Evolutionary conservation across 306 rosid genomes (phyloP).

Genomic region (Benincasa hispida): DNA sequence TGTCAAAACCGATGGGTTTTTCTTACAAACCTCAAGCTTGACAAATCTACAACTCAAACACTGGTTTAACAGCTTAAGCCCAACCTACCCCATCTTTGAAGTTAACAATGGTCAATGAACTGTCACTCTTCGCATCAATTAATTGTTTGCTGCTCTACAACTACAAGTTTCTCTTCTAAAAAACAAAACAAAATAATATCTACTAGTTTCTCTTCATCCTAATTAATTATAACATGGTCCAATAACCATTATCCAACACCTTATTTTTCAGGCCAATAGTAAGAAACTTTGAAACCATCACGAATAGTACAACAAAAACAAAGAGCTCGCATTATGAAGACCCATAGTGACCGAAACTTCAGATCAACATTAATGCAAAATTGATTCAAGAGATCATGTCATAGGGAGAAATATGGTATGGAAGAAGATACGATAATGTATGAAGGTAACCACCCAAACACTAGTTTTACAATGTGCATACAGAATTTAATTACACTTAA

Average conservation of each 20-base stretch:
- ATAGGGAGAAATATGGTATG: neutral
- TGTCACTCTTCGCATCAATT: neutral
- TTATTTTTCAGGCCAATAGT: neutral
- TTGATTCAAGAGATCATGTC: neutral
- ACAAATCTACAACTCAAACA: neutral
- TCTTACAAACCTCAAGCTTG: neutral
- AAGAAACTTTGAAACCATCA: neutral
- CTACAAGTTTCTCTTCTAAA: neutral
- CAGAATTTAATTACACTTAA: neutral
- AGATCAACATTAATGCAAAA: neutral
- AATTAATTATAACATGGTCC: neutral
- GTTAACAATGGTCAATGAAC: neutral
- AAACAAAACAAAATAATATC: neutral
- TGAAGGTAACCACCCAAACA: neutral
- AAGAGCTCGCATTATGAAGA: neutral
- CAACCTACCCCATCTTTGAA: neutral
- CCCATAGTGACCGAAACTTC: neutral
- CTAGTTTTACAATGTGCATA: neutral
- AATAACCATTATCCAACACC: neutral
- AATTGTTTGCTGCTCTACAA: neutral
- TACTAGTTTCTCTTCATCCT: neutral
- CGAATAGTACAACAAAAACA: neutral
- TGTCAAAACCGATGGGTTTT: neutral
- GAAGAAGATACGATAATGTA: neutral
- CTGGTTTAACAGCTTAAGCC: neutral